Percentiles rank a stretch among this genome's conserved stretches.
phyloP scores from a whole-genome alignment of 1,139 yeast species.

The Geotrichum bryndzae region DNA sequence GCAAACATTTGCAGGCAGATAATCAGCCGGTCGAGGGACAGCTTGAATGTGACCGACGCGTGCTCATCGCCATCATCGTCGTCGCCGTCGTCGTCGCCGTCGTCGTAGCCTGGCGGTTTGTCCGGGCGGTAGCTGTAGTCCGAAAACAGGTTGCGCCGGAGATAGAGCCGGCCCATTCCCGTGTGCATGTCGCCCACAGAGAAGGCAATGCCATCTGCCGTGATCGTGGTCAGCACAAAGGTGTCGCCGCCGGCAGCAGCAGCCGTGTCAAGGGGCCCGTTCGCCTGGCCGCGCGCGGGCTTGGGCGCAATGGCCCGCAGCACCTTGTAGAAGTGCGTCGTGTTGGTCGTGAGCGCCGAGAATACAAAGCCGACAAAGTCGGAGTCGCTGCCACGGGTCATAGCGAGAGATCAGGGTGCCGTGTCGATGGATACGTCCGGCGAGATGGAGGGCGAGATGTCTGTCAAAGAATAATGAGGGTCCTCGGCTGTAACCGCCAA shows the following conservation, averaged over 20 bases:
- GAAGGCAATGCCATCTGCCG: slow-evolving; percentile 29
- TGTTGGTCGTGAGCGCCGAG: slow-evolving; percentile 29
- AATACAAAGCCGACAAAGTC: slow-evolving; percentile 16
- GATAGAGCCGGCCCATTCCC: slow-evolving; percentile 29
- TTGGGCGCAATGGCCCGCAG: slow-evolving; percentile 26
- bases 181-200: slow-evolving; percentile 28
- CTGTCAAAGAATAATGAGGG: not conserved
- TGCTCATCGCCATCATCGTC: slow-evolving; percentile 15
- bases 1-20: slow-evolving; percentile 30
- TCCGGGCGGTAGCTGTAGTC: not conserved
- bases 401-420: not conserved
- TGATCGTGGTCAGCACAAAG: slow-evolving; percentile 22
- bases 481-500: not conserved
- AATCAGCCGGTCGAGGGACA: slow-evolving; percentile 26
- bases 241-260: not conserved
- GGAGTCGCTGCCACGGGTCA: slow-evolving; percentile 1
- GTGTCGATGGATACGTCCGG: not conserved
- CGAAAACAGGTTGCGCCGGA: slow-evolving; percentile 24
- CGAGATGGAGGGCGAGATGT: not conserved
- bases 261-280: not conserved
- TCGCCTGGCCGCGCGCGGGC: not conserved
- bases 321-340: slow-evolving; percentile 27
- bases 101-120: slow-evolving; percentile 18
- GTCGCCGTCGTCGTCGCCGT: slow-evolving; percentile 23
- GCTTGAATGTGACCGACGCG: slow-evolving; percentile 19